phyloP scores from a whole-genome alignment of 2,329 filamentous ascomycete species.

The Chrysosporium queenslandicum region DNA sequence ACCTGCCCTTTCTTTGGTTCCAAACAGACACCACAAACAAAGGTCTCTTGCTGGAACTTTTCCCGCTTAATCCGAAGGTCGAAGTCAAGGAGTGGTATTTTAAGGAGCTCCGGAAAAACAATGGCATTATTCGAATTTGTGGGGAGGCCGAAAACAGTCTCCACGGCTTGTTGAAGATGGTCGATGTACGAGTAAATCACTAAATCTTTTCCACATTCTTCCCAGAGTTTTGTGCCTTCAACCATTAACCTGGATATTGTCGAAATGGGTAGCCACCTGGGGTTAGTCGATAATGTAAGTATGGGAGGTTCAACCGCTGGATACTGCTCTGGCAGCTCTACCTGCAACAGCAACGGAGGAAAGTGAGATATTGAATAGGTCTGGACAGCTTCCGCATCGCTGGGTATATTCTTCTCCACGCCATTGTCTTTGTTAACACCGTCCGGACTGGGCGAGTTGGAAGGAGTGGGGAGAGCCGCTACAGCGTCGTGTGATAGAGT shows the following conservation, averaged over 20 bases:
- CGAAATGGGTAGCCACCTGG: constrained; percentile 44
- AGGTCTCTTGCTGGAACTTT: constrained; percentile 73
- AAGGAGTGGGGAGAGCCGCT: constrained; percentile 32
- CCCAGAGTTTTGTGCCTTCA: constrained; percentile 46
- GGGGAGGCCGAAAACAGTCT: constrained; percentile 45
- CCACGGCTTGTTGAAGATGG: constrained; percentile 49
- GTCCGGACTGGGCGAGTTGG: constrained; percentile 15
- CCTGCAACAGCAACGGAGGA: constrained; percentile 45
- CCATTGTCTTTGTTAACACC: constrained; percentile 14
- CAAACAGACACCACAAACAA: constrained; percentile 77
- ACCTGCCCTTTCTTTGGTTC: constrained; percentile 80
- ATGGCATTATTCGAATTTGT: constrained; percentile 34
- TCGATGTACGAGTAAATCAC: constrained; percentile 53
- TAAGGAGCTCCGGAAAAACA: constrained; percentile 42
- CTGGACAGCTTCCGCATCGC: background rate
- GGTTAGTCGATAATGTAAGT: constrained; percentile 41
- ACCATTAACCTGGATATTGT: constrained; percentile 38
- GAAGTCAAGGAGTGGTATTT: constrained; percentile 65
- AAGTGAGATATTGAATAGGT: constrained; percentile 44
- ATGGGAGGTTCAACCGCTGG: constrained; percentile 44
- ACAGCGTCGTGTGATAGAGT: constrained; percentile 28
- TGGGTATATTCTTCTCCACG: constrained; percentile 17
- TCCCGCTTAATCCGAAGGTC: constrained; percentile 63
- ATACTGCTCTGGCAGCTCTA: constrained; percentile 47
- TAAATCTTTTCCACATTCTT: constrained; percentile 48